Evolutionary conservation across 495 filamentous ascomycete genomes (phyloP).

Genomic region (Aspergillus nanangensis): DNA sequence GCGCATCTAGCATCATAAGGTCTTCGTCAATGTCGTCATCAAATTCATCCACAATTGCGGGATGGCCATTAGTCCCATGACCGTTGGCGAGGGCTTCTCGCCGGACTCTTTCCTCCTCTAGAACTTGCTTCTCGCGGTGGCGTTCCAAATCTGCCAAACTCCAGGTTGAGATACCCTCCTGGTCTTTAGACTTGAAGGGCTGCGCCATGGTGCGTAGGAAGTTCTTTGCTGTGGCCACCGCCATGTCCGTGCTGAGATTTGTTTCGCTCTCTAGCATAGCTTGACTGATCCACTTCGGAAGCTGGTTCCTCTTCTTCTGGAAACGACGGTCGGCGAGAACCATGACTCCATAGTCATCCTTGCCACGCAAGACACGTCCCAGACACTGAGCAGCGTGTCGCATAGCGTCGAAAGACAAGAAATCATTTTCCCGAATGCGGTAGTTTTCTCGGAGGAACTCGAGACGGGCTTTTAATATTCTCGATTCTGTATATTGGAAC

Average conservation of each 20-base stretch:
- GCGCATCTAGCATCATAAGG: constrained; percentile 59
- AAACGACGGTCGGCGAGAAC: constrained; percentile 92
- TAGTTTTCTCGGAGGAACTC: constrained; percentile 97
- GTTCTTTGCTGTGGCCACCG: constrained; percentile 78
- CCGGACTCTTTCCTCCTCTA: constrained; percentile 58
- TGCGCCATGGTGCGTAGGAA: constrained; percentile 89
- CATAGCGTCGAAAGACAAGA: constrained; percentile 98
- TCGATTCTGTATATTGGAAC: constrained; percentile 98
- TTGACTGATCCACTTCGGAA: constrained; percentile 97
- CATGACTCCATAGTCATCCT: constrained; percentile 99
- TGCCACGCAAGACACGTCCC: constrained; percentile 90
- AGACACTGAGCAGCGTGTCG: constrained; percentile 95
- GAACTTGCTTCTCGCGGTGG: constrained; percentile 65
- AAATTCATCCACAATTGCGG: constrained; percentile 43
- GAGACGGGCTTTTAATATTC: constrained; percentile 92
- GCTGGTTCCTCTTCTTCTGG: constrained; percentile 78
- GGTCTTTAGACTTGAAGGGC: constrained; percentile 75
- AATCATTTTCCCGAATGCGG: constrained; percentile 95
- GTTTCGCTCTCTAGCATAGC: constrained; percentile 77
- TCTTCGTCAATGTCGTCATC: constrained; percentile 60
- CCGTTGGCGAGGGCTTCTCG: constrained; percentile 24
- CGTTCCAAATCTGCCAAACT: constrained; percentile 67
- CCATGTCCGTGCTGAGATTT: constrained; percentile 93
- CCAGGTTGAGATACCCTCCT: constrained; percentile 93
- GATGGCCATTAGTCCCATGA: constrained; percentile 18